phyloP scores from a whole-genome alignment of 2,329 filamentous ascomycete species.

The Ampelomyces quisqualis region DNA sequence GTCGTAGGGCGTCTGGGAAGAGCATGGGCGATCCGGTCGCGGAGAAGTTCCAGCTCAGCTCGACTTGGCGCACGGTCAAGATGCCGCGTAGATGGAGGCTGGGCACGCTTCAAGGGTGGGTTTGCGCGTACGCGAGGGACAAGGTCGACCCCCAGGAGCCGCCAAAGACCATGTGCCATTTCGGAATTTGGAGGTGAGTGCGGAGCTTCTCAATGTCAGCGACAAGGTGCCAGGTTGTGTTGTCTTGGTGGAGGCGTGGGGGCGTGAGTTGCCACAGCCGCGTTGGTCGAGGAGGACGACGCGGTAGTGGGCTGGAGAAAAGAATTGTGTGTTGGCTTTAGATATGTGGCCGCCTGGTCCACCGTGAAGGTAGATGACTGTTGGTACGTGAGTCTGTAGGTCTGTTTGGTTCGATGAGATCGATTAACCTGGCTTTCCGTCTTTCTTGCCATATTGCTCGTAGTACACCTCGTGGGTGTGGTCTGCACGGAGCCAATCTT shows the following conservation, averaged over 20 bases:
- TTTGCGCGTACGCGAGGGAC: conserved; percentile 49
- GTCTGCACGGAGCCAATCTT: conserved; percentile 36
- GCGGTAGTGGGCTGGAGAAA: conserved; percentile 49
- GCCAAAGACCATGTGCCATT: conserved; percentile 52
- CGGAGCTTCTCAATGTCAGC: conserved; percentile 51
- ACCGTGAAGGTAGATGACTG: conserved; percentile 49
- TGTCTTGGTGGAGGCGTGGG: conserved; percentile 46
- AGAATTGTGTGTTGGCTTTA: conserved; percentile 45
- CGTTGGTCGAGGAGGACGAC: conserved; percentile 53
- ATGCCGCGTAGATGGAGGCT: conserved; percentile 49
- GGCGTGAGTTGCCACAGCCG: conserved; percentile 49
- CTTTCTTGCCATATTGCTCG: conserved; percentile 43
- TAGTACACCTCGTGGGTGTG: conserved; percentile 43
- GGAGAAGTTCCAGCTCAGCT: conserved; percentile 42
- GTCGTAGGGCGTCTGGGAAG: conserved; percentile 47
- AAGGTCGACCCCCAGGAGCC: conserved; percentile 53
- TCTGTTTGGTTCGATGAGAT: background rate
- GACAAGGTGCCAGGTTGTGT: conserved; percentile 50
- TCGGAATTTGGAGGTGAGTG: conserved; percentile 44
- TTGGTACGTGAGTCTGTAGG: background rate
- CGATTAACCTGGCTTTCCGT: conserved; percentile 43
- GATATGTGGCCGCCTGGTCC: conserved; percentile 46
- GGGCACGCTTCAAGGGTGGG: conserved; percentile 43
- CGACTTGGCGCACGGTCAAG: conserved; percentile 42
- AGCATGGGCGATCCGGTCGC: conserved; percentile 33